Base-by-base conservation (phyloP, 805 yeast genomes). In the Ogataea polymorpha region DNA sequence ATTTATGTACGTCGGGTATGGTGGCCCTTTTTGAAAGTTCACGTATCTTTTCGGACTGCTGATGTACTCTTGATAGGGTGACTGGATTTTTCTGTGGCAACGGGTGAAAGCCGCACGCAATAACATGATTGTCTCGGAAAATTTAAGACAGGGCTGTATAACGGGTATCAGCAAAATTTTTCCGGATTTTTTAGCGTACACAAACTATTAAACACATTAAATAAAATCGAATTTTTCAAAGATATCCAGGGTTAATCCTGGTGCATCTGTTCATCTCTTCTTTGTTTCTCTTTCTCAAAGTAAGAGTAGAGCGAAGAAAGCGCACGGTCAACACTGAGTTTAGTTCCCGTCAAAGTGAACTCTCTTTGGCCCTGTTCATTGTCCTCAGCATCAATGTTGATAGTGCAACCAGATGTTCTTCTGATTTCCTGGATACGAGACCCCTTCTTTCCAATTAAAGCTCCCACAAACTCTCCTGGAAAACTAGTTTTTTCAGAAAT, bases 401-500 rank as follows among this genome's bases (percentile, higher is more conserved):
- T 86, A 29, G 79, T 75, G 28, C 96, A 89, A 29, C 89, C 90
- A 35, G 89, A 77, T 25, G 73, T 73, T 53, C 83, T 79, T 53
- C 96, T 75, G 37, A 89, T 82, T 46, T 89, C 95, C 61, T 85
- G 93, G 51, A 89, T 87, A 65, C 95, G 77, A 21, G 86, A 68
- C 28, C 96, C 96, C 49, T 82, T 80, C 51, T 83, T 82, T 45
- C 96, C 96, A 53, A 89, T 86, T 40, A 89, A 71, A 37, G 95
- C 91, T 31, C 96, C 96, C 32, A 89, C 96, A 67, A 80, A 80
- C 45, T 80, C 86, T 50, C 83, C 81, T 27, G 95, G 87, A 58
- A 87, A 83, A 21, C 75, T 68, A 14, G 79, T 66, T 3, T 71
- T 62, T 31, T 74, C 72, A 6, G 76, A 52, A 25, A 49, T 49